Evolutionary conservation across 2,329 filamentous ascomycete genomes (phyloP), one percentile per base, ranked within the genome.

Genomic region (Botryotinia calthae): DNA sequence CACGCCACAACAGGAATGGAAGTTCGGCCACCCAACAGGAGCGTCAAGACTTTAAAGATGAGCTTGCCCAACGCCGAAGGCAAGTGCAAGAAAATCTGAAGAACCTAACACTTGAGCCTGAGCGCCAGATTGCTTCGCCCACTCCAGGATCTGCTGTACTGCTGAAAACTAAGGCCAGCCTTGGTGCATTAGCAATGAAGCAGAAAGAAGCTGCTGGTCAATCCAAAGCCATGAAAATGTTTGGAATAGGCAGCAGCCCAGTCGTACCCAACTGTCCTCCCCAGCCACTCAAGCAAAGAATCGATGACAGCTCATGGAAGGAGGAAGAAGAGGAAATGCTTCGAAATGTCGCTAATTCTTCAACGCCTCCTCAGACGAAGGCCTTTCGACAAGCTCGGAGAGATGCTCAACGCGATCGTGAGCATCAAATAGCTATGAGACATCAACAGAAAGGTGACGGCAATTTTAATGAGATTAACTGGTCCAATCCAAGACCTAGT

Each of bases 61-160:
- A 94, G 78, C 86, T 95, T 56, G 92, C 91, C 2, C 87, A 90
- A 75, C 88, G 92, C 25, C 89, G 91, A 71, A 88, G 88, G 44
- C 87, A 90, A 1, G 91, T 95, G 12, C 89, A 93, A 69, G 91
- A 95, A 81, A 91, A 89, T 76, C 83, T 95, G 62, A 92, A 89
- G 12, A 91, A 88, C 0, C 91, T 90, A 75, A 89, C 88, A 0
- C 90, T 92, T 77, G 86, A 86, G 4, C 82, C 72, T 54, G 81
- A 66, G 37, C 46, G 65, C 48, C 65, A 67, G 34, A 14, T 67
- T 56, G 34, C 48, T 56, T 31, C 65, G n/a, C 65, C 48, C 16
- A 67, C 48, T 7, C 65, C 65, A 42, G 65, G 65, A 40, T 56
- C 65, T 16, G 65, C 48, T 8, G 65, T 67, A 34, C 88, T 93